Conservation (phyloP, 2,329 filamentous ascomycete species). For the Ophiocordyceps camponoti-floridani region DNA sequence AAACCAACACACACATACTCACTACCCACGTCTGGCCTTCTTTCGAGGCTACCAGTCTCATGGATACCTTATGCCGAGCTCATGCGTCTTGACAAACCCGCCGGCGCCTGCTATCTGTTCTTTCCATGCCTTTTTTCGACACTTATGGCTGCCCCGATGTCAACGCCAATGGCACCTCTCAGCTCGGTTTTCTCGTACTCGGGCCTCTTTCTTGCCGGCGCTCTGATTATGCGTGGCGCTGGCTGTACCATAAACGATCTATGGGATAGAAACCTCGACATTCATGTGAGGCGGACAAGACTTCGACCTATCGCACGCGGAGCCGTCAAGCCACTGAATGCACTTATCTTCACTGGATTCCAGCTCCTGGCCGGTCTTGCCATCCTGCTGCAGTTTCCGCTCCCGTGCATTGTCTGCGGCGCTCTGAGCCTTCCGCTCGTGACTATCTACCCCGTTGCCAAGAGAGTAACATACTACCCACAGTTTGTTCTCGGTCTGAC, state of each 20-base stretch:
- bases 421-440: slow-evolving; percentile 60
- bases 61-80: slow-evolving; percentile 72
- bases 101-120: slow-evolving; percentile 70
- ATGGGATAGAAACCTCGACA: slow-evolving; percentile 77
- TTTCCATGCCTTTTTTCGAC: slow-evolving; percentile 77
- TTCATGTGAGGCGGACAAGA: slow-evolving; percentile 57
- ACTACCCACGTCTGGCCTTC: slow-evolving; percentile 32
- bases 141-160: slow-evolving; percentile 57
- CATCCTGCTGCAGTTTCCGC: slow-evolving; percentile 59
- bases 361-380: slow-evolving; percentile 59
- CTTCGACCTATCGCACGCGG: slow-evolving; percentile 66
- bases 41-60: slow-evolving; percentile 49
- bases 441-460: slow-evolving; percentile 62
- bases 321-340: slow-evolving; percentile 55
- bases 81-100: slow-evolving; percentile 63
- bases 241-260: slow-evolving; percentile 84
- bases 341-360: slow-evolving; percentile 52
- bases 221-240: slow-evolving; percentile 71
- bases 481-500: slow-evolving; percentile 69
- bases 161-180: slow-evolving; percentile 40
- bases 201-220: slow-evolving; percentile 55
- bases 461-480: slow-evolving; percentile 74
- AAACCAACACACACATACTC: background rate
- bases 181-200: slow-evolving; percentile 44
- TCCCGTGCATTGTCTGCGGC: slow-evolving; percentile 57